Percentiles rank a stretch among this genome's conserved stretches.
Evolutionary conservation across 805 yeast species (phyloP).

Genomic region (Suhomyces vadensis): DNA sequence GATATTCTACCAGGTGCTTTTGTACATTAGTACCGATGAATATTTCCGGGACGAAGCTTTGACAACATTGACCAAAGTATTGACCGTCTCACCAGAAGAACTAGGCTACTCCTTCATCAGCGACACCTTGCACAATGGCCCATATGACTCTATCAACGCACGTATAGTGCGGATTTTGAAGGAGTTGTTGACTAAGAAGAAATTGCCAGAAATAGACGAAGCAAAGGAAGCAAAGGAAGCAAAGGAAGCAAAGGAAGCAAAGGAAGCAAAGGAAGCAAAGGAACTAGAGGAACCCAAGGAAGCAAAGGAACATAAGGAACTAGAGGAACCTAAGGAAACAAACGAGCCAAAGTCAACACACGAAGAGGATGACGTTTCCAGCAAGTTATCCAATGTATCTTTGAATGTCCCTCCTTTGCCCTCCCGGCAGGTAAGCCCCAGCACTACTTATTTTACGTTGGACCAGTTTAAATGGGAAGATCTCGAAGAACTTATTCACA

Average conservation of each 20-base stretch:
- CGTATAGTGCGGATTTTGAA: constrained; percentile 68
- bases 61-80: constrained; percentile 62
- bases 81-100: constrained; percentile 59
- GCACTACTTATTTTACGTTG: constrained; percentile 42
- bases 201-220: constrained; percentile 11
- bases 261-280: neutral
- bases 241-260: neutral
- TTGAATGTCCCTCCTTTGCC: constrained; percentile 21
- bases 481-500: constrained; percentile 44
- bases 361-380: neutral
- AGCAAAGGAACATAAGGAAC: constrained; percentile 10
- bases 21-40: constrained; percentile 17
- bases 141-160: constrained; percentile 59
- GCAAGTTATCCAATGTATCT: neutral
- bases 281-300: neutral
- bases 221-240: neutral
- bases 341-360: constrained; percentile 11
- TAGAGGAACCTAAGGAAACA: constrained; percentile 8
- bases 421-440: constrained; percentile 20
- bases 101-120: constrained; percentile 58
- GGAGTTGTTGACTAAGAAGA: constrained; percentile 52
- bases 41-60: constrained; percentile 46
- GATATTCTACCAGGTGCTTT: constrained; percentile 33
- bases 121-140: constrained; percentile 67
- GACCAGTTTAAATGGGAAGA: constrained; percentile 42